phyloP scores from a whole-genome alignment of 768 basidiomycete species.

The Kwoniella newhampshirensis region DNA sequence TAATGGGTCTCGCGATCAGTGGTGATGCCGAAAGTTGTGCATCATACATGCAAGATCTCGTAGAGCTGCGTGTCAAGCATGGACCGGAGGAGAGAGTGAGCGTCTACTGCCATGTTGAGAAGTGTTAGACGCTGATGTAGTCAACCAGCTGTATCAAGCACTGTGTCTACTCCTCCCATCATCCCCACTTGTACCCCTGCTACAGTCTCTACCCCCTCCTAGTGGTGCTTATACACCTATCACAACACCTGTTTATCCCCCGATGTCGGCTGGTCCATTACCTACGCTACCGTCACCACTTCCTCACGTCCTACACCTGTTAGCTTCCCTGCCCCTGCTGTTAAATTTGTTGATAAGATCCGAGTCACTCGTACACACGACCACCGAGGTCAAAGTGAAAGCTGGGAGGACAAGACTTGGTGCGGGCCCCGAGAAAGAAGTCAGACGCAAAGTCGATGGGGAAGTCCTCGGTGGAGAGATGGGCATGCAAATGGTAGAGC shows the following conservation, averaged over 20 bases:
- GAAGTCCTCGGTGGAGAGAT: constrained; percentile 38
- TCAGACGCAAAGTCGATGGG: constrained; percentile 43
- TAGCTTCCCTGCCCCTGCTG: constrained; percentile 67
- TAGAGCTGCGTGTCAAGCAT: constrained; percentile 64
- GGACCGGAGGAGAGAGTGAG: constrained; percentile 65
- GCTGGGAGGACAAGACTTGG: constrained; percentile 76
- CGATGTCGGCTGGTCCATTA: constrained; percentile 57
- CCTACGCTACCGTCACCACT: constrained; percentile 65
- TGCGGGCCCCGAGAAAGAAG: constrained; percentile 47
- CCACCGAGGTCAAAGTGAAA: constrained; percentile 61
- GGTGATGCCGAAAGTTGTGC: constrained; percentile 76
- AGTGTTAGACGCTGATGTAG: no score
- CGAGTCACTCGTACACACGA: constrained; percentile 23
- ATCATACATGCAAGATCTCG: constrained; percentile 72
- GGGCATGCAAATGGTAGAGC: constrained; percentile 38
- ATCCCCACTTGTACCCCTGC: constrained; percentile 64
- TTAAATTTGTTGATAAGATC: constrained; percentile 64
- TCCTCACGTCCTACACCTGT: constrained; percentile 59
- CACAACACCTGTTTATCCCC: constrained; percentile 37
- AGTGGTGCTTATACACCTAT: constrained; percentile 42
- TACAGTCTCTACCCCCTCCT: constrained; percentile 70
- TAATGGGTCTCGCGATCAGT: constrained; percentile 55
- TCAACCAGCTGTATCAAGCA: constrained; percentile 63
- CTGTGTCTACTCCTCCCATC: constrained; percentile 72
- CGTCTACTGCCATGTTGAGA: background rate